Evolutionary conservation across 495 filamentous ascomycete species (phyloP).

Genomic region (Penicillium turbatum): DNA sequence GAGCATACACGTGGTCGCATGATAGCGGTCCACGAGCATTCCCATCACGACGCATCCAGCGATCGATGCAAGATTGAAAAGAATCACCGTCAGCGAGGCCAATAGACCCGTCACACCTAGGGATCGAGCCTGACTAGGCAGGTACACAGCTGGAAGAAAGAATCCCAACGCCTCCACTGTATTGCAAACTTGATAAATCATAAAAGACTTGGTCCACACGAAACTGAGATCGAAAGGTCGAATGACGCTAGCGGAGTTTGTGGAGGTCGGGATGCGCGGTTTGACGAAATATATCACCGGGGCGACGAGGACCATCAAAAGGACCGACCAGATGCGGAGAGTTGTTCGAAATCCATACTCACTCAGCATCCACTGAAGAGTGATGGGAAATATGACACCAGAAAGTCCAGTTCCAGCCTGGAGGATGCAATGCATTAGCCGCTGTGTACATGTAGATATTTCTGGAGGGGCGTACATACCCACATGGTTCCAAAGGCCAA

Average conservation of each 20-base stretch:
- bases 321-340: conserved; percentile 41
- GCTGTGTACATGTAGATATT: neutral
- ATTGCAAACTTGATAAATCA: conserved; percentile 47
- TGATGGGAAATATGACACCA: conserved; percentile 43
- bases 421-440: neutral
- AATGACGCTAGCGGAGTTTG: neutral
- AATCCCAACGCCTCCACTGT: conserved; percentile 53
- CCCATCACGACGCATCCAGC: conserved; percentile 55
- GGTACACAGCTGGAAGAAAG: conserved; percentile 56
- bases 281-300: conserved; percentile 53
- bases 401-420: conserved; percentile 37
- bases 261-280: conserved; percentile 2
- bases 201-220: conserved; percentile 33
- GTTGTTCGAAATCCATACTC: conserved; percentile 50
- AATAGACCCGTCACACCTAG: conserved; percentile 13
- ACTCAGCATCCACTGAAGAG: conserved; percentile 45
- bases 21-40: conserved; percentile 20
- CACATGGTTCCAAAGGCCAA: conserved; percentile 17
- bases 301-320: conserved; percentile 38
- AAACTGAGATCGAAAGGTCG: conserved; percentile 40
- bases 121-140: conserved; percentile 46
- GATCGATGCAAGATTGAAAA: conserved; percentile 49
- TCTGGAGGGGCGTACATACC: neutral
- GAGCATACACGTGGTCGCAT: conserved; percentile 53
- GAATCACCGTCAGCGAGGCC: conserved; percentile 40